A percentile compares a stretch with the other conserved stretches of the same genome.
Conservation (phyloP, 768 basidiomycete genomes). For the Kwoniella bestiolae region DNA sequence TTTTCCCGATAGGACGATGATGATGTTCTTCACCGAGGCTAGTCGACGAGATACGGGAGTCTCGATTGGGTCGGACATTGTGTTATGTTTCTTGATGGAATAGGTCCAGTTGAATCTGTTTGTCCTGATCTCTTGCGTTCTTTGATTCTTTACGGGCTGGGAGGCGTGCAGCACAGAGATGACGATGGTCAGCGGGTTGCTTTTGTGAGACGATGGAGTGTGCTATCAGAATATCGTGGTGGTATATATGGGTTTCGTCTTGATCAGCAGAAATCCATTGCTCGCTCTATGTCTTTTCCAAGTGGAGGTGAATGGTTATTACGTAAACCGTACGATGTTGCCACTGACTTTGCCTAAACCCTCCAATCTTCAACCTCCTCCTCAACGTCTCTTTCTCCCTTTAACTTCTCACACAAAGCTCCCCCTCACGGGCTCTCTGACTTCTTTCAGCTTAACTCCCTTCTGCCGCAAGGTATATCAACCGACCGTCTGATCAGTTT, state of each 20-base stretch:
- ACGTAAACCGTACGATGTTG: conserved; percentile 16
- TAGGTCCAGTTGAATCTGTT: no score
- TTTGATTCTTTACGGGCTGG: no score
- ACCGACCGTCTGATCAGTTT: no score
- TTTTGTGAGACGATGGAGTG: no score
- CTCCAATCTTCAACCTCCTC: background rate
- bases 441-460: background rate
- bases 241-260: conserved; percentile 8
- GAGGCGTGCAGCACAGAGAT: no score
- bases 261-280: conserved; percentile 12
- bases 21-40: conserved; percentile 74
- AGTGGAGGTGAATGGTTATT: conserved; percentile 23
- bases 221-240: no score
- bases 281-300: conserved; percentile 7
- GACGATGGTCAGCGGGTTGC: no score
- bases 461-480: background rate
- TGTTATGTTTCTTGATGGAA: no score
- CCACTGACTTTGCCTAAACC: conserved; percentile 13
- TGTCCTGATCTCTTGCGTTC: no score
- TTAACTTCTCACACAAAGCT: background rate
- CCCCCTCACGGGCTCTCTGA: background rate
- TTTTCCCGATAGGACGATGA: conserved; percentile 94
- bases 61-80: conserved; percentile 52
- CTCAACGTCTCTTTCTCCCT: background rate
- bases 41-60: conserved; percentile 75